Evolutionary conservation across 2,329 filamentous ascomycete species (phyloP).

Genomic region (Leptographium flavum): DNA sequence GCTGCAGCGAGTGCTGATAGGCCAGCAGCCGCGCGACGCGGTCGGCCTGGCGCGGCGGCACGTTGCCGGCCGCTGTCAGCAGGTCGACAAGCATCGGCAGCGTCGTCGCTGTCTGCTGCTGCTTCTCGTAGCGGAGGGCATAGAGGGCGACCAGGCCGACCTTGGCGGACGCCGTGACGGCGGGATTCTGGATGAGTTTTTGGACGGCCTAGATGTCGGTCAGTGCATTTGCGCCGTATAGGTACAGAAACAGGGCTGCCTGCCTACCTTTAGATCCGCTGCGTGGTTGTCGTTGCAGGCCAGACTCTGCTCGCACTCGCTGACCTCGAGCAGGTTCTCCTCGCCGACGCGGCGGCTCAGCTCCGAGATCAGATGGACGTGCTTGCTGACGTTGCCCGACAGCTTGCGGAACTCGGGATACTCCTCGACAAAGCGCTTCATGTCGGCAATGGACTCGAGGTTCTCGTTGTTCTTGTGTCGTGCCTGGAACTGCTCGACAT

Average conservation of each 20-base stretch:
- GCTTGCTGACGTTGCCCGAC: slow-evolving; percentile 95
- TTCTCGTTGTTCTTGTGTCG: slow-evolving; percentile 95
- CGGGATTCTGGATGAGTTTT: slow-evolving; percentile 65
- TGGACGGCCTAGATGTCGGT: slow-evolving; percentile 75
- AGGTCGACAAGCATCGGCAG: slow-evolving; percentile 78
- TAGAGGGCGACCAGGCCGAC: slow-evolving; percentile 87
- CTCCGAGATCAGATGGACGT: slow-evolving; percentile 90
- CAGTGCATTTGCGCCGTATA: too few species aligned
- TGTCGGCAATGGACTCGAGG: slow-evolving; percentile 92
- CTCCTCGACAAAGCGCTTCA: slow-evolving; percentile 98
- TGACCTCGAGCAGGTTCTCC: slow-evolving; percentile 85
- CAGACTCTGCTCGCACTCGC: slow-evolving; percentile 89
- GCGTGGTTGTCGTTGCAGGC: slow-evolving; percentile 95
- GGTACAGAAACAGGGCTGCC: background rate
- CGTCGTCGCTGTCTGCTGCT: slow-evolving; percentile 69
- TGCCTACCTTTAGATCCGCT: slow-evolving; percentile 67
- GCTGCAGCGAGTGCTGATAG: slow-evolving; percentile 81
- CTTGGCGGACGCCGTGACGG: slow-evolving; percentile 69
- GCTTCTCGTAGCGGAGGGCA: slow-evolving; percentile 79
- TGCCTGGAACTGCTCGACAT: slow-evolving; percentile 94
- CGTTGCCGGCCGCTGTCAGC: slow-evolving; percentile 67
- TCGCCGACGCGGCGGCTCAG: slow-evolving; percentile 75
- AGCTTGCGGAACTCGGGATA: slow-evolving; percentile 96
- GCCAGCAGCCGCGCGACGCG: slow-evolving; percentile 68
- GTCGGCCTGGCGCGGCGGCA: slow-evolving; percentile 61